phyloP scores from a whole-genome alignment of 2,329 filamentous ascomycete genomes.

The Pseudocercospora musae region DNA sequence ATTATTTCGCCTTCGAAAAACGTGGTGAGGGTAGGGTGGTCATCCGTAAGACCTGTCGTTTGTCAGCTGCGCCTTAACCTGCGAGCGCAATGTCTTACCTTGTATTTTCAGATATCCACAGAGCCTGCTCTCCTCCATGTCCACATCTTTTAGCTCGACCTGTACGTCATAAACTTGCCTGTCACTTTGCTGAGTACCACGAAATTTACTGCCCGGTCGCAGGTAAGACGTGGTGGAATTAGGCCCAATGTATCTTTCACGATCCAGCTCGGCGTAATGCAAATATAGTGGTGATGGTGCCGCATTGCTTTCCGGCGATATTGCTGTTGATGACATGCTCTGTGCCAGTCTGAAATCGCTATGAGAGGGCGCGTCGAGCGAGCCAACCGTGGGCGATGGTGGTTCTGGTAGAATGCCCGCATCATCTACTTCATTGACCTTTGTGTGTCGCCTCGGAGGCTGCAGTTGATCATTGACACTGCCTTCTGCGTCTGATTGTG shows the following conservation, averaged over 20 bases:
- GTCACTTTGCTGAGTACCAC: constrained; percentile 89
- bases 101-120: constrained; percentile 95
- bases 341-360: constrained; percentile 30
- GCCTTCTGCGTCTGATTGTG: constrained; percentile 30
- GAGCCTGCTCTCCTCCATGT: constrained; percentile 88
- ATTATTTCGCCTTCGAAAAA: constrained; percentile 99
- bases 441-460: constrained; percentile 26
- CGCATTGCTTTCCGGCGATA: constrained; percentile 19
- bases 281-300: constrained; percentile 28
- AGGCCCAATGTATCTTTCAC: constrained; percentile 55
- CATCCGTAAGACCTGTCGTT: constrained; percentile 75
- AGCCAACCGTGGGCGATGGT: constrained; percentile 25
- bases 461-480: constrained; percentile 12
- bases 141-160: constrained; percentile 94
- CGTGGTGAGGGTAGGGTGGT: constrained; percentile 95
- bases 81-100: constrained; percentile 53
- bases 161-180: constrained; percentile 92
- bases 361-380: constrained; percentile 29
- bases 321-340: constrained; percentile 28
- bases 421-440: constrained; percentile 44
- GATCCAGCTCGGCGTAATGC: constrained; percentile 26
- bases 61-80: neutral
- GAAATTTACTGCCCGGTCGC: constrained; percentile 81
- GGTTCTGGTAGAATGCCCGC: constrained; percentile 31
- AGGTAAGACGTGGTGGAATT: constrained; percentile 82